Evolutionary conservation across 2,329 filamentous ascomycete genomes (phyloP).

Genomic region (Pseudodiploospora longispora): DNA sequence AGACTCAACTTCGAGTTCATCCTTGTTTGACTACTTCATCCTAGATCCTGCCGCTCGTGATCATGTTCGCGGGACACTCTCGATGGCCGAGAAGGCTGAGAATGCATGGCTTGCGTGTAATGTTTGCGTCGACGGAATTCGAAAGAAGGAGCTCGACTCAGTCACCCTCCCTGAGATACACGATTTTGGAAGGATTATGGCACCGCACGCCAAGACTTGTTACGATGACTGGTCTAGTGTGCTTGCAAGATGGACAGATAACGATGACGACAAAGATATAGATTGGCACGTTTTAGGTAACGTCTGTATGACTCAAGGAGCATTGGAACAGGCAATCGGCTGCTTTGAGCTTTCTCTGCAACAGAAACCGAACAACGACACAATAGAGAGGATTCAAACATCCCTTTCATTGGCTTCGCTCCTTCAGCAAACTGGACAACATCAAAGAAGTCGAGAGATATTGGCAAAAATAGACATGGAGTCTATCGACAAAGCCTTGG

Average conservation of each 20-base stretch:
- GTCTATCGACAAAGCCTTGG: slow-evolving; percentile 15
- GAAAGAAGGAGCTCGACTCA: slow-evolving; percentile 12
- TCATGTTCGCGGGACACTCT: slow-evolving; percentile 13
- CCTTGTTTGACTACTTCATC: slow-evolving; percentile 15
- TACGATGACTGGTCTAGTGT: slow-evolving; percentile 17
- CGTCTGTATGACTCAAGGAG: slow-evolving; percentile 20
- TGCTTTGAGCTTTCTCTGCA: slow-evolving; percentile 17
- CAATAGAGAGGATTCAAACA: slow-evolving; percentile 14
- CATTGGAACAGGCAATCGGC: slow-evolving; percentile 16
- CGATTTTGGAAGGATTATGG: slow-evolving; percentile 17
- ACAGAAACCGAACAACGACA: slow-evolving; percentile 8
- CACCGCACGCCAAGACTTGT: slow-evolving; percentile 18
- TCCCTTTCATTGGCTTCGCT: slow-evolving; percentile 14
- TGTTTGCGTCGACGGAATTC: slow-evolving; percentile 16
- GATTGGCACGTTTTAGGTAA: slow-evolving; percentile 28
- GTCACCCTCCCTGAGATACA: slow-evolving; percentile 15
- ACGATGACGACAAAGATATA: slow-evolving; percentile 23
- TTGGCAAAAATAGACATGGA: slow-evolving; percentile 13
- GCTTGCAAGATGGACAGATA: slow-evolving; percentile 2
- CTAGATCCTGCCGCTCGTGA: slow-evolving; percentile 15
- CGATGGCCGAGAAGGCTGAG: slow-evolving; percentile 11
- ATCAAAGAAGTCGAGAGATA: slow-evolving; percentile 12
- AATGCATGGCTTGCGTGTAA: slow-evolving; percentile 18
- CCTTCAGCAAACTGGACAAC: slow-evolving; percentile 12
- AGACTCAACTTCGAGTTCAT: slow-evolving; percentile 8